Evolutionary conservation across 768 basidiomycete genomes (phyloP).

Genomic region (Hemileccinum rubropunctum): DNA sequence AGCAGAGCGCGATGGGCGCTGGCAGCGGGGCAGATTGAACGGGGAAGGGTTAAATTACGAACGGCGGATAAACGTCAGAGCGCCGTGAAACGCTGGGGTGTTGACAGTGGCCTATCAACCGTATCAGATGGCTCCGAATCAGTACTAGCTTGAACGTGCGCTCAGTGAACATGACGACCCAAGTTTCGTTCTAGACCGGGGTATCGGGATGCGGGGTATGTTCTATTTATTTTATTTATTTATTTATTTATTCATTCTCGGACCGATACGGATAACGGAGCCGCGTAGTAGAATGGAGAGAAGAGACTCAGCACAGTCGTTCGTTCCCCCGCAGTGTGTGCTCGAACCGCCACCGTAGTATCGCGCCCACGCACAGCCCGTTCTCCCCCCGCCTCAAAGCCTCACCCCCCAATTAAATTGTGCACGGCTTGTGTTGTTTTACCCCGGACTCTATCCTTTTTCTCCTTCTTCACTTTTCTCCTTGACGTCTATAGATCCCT

Average conservation of each 20-base stretch:
- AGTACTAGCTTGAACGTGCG: no score
- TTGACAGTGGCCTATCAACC: slow-evolving; percentile 21
- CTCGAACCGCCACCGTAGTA: background rate
- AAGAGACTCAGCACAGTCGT: no score
- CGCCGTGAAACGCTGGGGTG: slow-evolving; percentile 23
- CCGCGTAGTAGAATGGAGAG: slow-evolving; percentile 13
- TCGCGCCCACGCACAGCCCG: background rate
- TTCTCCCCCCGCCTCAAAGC: no score
- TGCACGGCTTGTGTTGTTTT: no score
- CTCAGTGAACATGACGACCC: no score
- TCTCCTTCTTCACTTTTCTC: no score
- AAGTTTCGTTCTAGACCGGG: slow-evolving; percentile 24
- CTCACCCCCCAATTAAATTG: no score
- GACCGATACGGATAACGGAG: slow-evolving; percentile 25
- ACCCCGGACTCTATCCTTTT: no score
- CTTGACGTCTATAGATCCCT: slow-evolving; percentile 23
- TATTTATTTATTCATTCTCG: slow-evolving; percentile 13
- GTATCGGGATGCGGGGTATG: slow-evolving; percentile 26
- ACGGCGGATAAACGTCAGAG: slow-evolving; percentile 18
- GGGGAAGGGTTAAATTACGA: no score
- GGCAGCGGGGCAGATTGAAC: background rate
- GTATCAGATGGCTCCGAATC: no score
- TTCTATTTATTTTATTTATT: background rate
- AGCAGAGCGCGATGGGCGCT: background rate
- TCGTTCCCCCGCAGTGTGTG: slow-evolving; percentile 7